phyloP scores from a whole-genome alignment of 495 filamentous ascomycete genomes.

The Aspergillus hancockii region DNA sequence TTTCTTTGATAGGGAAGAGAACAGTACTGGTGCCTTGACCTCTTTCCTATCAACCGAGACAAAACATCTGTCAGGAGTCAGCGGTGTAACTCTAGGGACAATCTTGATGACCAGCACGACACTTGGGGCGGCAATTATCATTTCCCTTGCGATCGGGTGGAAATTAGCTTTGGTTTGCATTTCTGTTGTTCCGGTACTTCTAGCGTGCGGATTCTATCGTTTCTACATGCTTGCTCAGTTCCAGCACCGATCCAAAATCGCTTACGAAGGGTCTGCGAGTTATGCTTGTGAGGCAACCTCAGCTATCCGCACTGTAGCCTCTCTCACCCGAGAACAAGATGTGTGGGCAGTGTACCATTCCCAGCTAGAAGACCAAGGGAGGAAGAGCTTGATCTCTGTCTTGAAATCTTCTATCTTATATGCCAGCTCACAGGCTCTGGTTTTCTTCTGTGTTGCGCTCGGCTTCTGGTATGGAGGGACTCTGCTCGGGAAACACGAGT shows the following conservation, averaged over 20 bases:
- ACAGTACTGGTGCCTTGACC: constrained; percentile 80
- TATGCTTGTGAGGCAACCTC: constrained; percentile 90
- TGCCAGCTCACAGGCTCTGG: constrained; percentile 73
- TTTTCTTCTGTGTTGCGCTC: constrained; percentile 82
- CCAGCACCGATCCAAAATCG: constrained; percentile 66
- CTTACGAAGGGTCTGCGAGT: constrained; percentile 72
- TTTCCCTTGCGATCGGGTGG: constrained; percentile 78
- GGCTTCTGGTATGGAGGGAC: constrained; percentile 93
- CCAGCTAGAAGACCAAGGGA: constrained; percentile 63
- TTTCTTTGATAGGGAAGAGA: constrained; percentile 85
- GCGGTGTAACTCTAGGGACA: constrained; percentile 78
- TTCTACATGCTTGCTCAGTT: constrained; percentile 81
- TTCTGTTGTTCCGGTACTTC: constrained; percentile 72
- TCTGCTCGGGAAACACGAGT: constrained; percentile 70
- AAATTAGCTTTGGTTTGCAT: constrained; percentile 86
- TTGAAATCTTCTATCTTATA: constrained; percentile 71
- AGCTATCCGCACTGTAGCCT: constrained; percentile 91
- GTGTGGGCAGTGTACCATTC: constrained; percentile 72
- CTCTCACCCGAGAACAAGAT: constrained; percentile 78
- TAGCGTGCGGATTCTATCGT: constrained; percentile 81
- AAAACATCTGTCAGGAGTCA: constrained; percentile 80
- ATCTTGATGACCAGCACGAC: constrained; percentile 76
- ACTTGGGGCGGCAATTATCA: constrained; percentile 63
- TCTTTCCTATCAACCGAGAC: constrained; percentile 85
- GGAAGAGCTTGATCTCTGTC: constrained; percentile 63